A percentile compares a stretch with the other conserved stretches of the same genome.
Evolutionary conservation across 1,139 yeast genomes (phyloP).

Genomic region (Blastobotrys elegans): DNA sequence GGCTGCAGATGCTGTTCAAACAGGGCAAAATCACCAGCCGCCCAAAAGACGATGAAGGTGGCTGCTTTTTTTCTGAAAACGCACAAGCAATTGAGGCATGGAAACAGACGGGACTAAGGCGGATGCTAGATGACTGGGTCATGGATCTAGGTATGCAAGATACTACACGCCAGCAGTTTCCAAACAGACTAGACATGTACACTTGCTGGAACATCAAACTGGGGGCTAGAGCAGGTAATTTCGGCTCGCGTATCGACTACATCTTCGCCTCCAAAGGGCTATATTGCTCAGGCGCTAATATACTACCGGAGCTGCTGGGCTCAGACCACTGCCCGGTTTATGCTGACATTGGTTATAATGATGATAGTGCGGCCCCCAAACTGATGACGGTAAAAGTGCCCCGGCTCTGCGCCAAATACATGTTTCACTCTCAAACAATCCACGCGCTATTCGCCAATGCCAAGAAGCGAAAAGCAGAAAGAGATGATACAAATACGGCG

Average conservation of each 20-base stretch:
- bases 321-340: conserved; percentile 94
- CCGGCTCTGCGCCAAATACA: conserved; percentile 6
- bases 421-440: conserved; percentile 6
- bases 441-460: conserved; percentile 1
- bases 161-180: conserved; percentile 55
- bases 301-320: conserved; percentile 67
- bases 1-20: conserved; percentile 43
- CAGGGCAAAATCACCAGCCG: conserved; percentile 24
- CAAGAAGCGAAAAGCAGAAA: not conserved
- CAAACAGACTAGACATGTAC: conserved; percentile 59
- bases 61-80: conserved; percentile 23
- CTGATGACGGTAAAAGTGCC: not conserved
- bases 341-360: conserved; percentile 49
- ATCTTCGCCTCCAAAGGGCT: conserved; percentile 48
- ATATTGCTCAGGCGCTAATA: conserved; percentile 48
- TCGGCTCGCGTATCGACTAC: conserved; percentile 84
- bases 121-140: conserved; percentile 32
- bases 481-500: not conserved
- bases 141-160: conserved; percentile 44
- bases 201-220: conserved; percentile 90
- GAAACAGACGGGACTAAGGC: conserved; percentile 25
- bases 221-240: conserved; percentile 75
- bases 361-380: not conserved
- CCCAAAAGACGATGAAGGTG: conserved; percentile 23
- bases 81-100: conserved; percentile 23